phyloP scores from a whole-genome alignment of 129 eudicot genomes.

The Chrysanthemum seticuspe region DNA sequence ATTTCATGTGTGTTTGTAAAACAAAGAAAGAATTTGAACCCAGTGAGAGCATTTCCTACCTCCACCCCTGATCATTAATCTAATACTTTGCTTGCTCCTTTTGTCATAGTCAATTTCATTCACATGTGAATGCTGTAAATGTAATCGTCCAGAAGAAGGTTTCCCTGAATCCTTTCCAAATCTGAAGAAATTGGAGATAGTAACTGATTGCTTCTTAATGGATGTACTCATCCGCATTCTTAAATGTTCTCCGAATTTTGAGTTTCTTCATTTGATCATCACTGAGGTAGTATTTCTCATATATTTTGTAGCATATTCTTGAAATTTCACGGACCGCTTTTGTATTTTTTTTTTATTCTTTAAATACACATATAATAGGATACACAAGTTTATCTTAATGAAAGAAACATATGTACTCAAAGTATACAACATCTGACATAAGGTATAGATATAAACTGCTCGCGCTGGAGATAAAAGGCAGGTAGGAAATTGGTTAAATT shows the following conservation, averaged over 20 bases:
- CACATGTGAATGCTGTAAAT: background rate
- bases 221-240: background rate
- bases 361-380: background rate
- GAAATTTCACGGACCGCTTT: background rate
- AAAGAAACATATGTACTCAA: background rate
- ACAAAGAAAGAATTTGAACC: no score
- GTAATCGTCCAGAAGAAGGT: background rate
- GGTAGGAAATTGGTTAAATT: no score
- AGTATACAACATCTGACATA: no score
- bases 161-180: constrained; percentile 1
- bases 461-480: no score
- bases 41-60: no score
- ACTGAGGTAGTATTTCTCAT: constrained; percentile 5
- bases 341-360: background rate
- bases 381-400: background rate
- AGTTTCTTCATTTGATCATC: constrained; percentile 9
- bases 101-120: background rate
- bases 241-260: background rate
- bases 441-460: no score
- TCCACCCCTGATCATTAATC: background rate
- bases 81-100: background rate
- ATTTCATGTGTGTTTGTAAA: no score
- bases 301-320: background rate
- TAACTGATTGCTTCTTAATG: background rate
- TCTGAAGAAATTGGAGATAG: background rate